phyloP scores from a whole-genome alignment of 2,329 filamentous ascomycete species.

The Pestalotiopsis sp. region DNA sequence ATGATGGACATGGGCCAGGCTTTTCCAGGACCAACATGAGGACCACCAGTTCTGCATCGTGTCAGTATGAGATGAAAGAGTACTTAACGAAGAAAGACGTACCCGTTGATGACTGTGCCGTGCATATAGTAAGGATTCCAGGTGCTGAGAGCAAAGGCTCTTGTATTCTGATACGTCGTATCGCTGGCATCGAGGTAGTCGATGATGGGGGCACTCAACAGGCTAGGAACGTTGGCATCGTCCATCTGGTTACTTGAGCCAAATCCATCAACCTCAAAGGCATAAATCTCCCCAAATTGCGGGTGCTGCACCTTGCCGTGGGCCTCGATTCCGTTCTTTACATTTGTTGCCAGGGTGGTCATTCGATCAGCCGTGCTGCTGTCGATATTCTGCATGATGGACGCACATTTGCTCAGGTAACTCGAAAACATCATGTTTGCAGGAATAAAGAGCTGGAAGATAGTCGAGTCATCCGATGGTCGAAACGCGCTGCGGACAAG shows the following conservation, averaged over 20 bases:
- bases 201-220: constrained; percentile 66
- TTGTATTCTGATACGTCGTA: constrained; percentile 74
- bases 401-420: constrained; percentile 56
- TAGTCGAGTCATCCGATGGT: constrained; percentile 85
- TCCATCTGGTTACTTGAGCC: constrained; percentile 70
- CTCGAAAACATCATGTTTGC: constrained; percentile 83
- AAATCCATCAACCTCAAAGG: constrained; percentile 77
- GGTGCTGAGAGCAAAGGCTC: constrained; percentile 74
- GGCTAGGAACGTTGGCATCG: constrained; percentile 70
- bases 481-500: constrained; percentile 87
- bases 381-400: constrained; percentile 47
- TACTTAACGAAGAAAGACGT: neutral
- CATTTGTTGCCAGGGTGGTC: constrained; percentile 59
- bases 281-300: constrained; percentile 69
- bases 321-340: constrained; percentile 66
- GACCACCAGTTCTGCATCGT: constrained; percentile 52
- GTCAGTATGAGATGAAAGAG: neutral
- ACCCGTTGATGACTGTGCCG: constrained; percentile 64
- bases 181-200: constrained; percentile 63
- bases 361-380: constrained; percentile 55
- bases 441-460: constrained; percentile 85
- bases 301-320: constrained; percentile 44
- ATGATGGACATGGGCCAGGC: constrained; percentile 62
- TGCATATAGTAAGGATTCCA: constrained; percentile 79
- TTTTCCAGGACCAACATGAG: constrained; percentile 62